These are phyloP conservation scores for Dactylorhiza incarnata DNA, from an alignment of 106 monocot species.

Conservation along the genomic window DNA sequence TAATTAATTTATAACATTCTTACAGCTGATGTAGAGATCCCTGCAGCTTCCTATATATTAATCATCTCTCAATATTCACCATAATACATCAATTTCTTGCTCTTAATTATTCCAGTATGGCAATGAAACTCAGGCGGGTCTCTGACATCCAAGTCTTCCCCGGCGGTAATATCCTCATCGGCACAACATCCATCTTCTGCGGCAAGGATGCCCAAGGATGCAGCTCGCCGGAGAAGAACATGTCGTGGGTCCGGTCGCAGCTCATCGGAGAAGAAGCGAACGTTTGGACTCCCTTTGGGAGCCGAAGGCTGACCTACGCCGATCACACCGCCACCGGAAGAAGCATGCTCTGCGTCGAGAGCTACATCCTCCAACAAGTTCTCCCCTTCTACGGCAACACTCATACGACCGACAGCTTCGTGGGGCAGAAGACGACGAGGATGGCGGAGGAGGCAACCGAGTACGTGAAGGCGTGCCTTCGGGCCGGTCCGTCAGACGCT, in stretches of 20 bases:
- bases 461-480: constrained; percentile 40
- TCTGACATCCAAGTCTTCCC: not conserved
- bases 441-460: constrained; percentile 20
- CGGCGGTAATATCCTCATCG: not conserved
- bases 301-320: constrained; percentile 27
- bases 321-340: constrained; percentile 46
- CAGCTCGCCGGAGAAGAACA: constrained; percentile 1
- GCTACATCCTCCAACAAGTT: constrained; percentile 28
- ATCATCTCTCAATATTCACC: too few species aligned
- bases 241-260: constrained; percentile 31
- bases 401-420: constrained; percentile 40
- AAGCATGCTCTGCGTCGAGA: constrained; percentile 30
- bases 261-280: constrained; percentile 26
- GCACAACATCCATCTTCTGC: not conserved
- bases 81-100: too few species aligned
- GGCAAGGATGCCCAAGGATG: not conserved
- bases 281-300: constrained; percentile 35
- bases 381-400: constrained; percentile 55
- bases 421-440: constrained; percentile 22
- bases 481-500: constrained; percentile 16
- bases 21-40: too few species aligned
- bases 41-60: too few species aligned
- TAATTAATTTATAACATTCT: too few species aligned
- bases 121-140: not conserved
- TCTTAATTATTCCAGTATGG: too few species aligned